A percentile compares a stretch with the other conserved stretches of the same genome.
Evolutionary conservation across 2,329 filamentous ascomycete genomes (phyloP).

Genomic region (Diaporthe batatas): DNA sequence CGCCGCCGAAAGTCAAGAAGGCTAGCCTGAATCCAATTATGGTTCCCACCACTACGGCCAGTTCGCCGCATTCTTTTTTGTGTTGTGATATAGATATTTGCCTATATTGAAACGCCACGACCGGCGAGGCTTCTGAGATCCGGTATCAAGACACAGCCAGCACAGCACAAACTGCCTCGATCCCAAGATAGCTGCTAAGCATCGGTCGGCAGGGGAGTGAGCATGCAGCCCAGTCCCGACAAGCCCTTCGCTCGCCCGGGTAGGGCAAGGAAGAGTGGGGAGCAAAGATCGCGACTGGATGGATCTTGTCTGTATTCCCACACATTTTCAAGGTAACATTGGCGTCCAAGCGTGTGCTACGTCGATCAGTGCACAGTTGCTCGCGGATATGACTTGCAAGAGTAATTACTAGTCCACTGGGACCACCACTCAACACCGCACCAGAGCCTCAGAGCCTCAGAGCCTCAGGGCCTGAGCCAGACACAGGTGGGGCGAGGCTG

Average conservation of each 20-base stretch:
- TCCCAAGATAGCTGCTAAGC: constrained; percentile 13
- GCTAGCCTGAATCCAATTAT: constrained; percentile 16
- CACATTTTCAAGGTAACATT: constrained; percentile 4
- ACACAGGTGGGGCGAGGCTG: neutral
- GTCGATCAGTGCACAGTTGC: too few relatives aligned
- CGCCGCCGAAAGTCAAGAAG: constrained; percentile 20
- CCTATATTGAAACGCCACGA: constrained; percentile 29
- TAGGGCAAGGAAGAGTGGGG: neutral
- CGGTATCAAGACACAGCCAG: constrained; percentile 17
- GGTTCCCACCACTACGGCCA: neutral
- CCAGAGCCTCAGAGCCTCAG: constrained; percentile 11
- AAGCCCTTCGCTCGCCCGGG: neutral
- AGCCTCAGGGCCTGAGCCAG: constrained; percentile 2
- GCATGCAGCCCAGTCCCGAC: neutral
- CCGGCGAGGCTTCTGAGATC: constrained; percentile 14
- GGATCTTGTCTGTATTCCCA: constrained; percentile 22
- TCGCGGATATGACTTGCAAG: constrained; percentile 12
- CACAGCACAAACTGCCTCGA: neutral
- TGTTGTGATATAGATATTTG: neutral
- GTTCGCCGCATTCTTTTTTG: constrained; percentile 16
- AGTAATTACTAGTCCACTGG: neutral
- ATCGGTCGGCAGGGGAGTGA: constrained; percentile 14
- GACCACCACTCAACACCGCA: neutral
- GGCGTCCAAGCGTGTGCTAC: constrained; percentile 21
- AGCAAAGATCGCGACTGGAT: constrained; percentile 18